Percentiles rank a stretch among this genome's conserved stretches.
These are phyloP conservation scores for Aspergillus sp. DNA, from an alignment of 2,329 filamentous ascomycete genomes.

Conservation along the genomic window DNA sequence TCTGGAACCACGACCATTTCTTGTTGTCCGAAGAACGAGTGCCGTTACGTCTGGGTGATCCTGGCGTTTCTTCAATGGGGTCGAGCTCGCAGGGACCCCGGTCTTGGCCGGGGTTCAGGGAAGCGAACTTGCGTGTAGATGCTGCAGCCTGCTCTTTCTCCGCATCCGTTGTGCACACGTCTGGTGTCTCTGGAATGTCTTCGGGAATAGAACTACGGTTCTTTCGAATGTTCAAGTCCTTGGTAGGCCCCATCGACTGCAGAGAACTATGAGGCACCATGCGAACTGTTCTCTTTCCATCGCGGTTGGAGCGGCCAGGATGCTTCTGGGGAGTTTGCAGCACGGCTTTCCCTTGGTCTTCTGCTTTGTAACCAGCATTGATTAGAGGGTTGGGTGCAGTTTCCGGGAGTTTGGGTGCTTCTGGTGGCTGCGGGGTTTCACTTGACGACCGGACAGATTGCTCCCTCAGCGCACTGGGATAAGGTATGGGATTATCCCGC, in stretches of 20 bases:
- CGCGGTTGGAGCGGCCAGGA: conserved; percentile 17
- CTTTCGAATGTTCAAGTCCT: conserved; percentile 60
- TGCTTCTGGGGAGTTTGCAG: conserved; percentile 10
- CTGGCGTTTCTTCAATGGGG: conserved; percentile 46
- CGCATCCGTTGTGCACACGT: conserved; percentile 15
- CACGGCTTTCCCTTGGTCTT: conserved; percentile 8
- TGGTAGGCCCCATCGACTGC: conserved; percentile 47
- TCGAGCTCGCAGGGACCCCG: conserved; percentile 39
- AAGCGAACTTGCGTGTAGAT: conserved; percentile 13
- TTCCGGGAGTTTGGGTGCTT: conserved; percentile 53
- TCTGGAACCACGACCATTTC: conserved; percentile 53
- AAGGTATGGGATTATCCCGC: conserved; percentile 10
- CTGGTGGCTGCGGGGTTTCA: conserved; percentile 44
- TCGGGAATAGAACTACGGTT: conserved; percentile 14
- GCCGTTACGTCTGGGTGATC: conserved; percentile 33
- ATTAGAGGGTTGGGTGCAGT: neutral
- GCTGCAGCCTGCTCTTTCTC: conserved; percentile 17
- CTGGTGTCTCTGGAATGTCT: conserved; percentile 3
- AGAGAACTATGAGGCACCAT: conserved; percentile 57
- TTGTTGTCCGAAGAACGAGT: conserved; percentile 34
- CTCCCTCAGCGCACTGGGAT: conserved; percentile 17
- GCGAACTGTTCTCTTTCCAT: conserved; percentile 54
- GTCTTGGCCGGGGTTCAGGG: conserved; percentile 28
- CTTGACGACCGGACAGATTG: conserved; percentile 17
- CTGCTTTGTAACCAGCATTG: conserved; percentile 6